Evolutionary conservation across 805 yeast genomes (phyloP), one percentile per base, ranked within the genome.

Genomic region (Candida pini): DNA sequence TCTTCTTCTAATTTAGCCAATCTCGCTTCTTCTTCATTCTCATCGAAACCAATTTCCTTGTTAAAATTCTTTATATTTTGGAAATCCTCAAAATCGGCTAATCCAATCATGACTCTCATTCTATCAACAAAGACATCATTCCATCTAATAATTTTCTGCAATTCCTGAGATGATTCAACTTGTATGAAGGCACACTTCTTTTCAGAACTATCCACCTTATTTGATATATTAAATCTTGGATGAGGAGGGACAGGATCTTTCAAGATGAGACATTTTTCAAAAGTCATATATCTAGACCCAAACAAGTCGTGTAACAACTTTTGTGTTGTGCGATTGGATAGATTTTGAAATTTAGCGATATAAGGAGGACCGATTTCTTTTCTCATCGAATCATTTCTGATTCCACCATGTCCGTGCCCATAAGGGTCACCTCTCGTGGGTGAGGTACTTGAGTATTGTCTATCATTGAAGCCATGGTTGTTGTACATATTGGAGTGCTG

Each of bases 181-280:
- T 79, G 82, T 1, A 77, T 77, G 54, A 81, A 78, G 2, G 85
- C 77, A 18, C 81, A 76, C 49, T 77, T 79, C 43, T 64, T 71
- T 27, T 64, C 61, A 24, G 60, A 42, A 51, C 56, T 23, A 61
- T 47, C 37, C 12, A 34, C 20, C 16, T 22, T 60, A 20, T 33
- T 30, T 24, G 20, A 76, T 63, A 44, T 76, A 80, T 64, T 75
- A 71, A 46, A 52, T 24, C 54, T 36, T 19, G 57, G 45, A 16
- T 40, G 43, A 0, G 56, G 53, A 3, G 60, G 56, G 4, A 38
- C 23, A 2, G 64, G 64, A 33, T 60, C 63, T 4, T 44, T 35
- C 26, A 79, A 70, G 15, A 83, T 62, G 48, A 81, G 79, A 52
- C 75, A 71, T 53, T 79, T 78, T 34, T 66, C 67, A 44, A 63